Evolutionary conservation across 257 asterid genomes (phyloP).

Genomic region (Fraxinus excelsior): DNA sequence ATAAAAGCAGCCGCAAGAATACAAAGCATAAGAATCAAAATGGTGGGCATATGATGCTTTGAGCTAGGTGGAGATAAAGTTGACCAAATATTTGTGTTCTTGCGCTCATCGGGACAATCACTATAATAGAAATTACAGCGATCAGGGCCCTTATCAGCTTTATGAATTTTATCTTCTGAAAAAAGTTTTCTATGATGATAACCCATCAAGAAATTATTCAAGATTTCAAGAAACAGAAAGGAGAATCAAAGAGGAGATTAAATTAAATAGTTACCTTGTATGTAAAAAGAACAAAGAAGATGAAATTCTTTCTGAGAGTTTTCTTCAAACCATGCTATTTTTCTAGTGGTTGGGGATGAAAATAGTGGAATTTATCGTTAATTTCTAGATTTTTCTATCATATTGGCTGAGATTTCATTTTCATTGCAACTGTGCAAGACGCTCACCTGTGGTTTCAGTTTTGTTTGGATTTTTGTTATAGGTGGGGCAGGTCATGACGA

Average conservation of each 20-base stretch:
- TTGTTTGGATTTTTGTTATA: background rate
- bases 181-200: conserved; percentile 36
- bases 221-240: conserved; percentile 11
- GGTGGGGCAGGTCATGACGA: conserved; percentile 26
- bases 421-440: conserved; percentile 16
- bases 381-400: background rate
- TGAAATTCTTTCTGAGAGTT: background rate
- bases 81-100: background rate
- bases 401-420: conserved; percentile 9
- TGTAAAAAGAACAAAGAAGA: background rate
- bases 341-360: background rate
- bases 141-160: background rate
- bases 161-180: background rate
- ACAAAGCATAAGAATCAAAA: conserved; percentile 55
- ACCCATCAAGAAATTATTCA: conserved; percentile 26
- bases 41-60: conserved; percentile 35
- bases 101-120: conserved; percentile 32
- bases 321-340: background rate
- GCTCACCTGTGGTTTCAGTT: conserved; percentile 20
- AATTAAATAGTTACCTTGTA: background rate
- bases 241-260: background rate
- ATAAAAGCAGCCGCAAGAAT: conserved; percentile 50
- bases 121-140: conserved; percentile 27
- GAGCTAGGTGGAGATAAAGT: background rate
- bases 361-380: background rate